Percentiles rank a stretch among this genome's conserved stretches.
Evolutionary conservation across 2,329 filamentous ascomycete species (phyloP).

Genomic region (Phialophora chinensis): DNA sequence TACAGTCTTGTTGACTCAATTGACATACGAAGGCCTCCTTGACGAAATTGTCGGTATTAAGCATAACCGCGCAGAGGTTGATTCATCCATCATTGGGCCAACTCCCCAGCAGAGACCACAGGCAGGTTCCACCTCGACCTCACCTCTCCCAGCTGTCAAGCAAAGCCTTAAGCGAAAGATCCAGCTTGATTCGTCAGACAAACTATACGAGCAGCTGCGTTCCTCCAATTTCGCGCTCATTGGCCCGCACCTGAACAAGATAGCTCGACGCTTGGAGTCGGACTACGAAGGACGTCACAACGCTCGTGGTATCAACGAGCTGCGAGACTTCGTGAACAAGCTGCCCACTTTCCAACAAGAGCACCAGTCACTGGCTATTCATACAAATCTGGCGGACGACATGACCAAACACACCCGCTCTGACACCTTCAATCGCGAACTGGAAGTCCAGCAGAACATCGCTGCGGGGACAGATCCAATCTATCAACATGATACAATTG

Average conservation of each 20-base stretch:
- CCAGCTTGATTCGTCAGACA: slow-evolving; percentile 84
- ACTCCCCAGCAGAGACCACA: slow-evolving; percentile 60
- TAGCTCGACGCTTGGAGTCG: slow-evolving; percentile 80
- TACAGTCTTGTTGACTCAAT: slow-evolving; percentile 86
- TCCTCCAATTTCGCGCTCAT: slow-evolving; percentile 96
- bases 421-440: slow-evolving; percentile 82
- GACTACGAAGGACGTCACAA: slow-evolving; percentile 89
- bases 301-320: slow-evolving; percentile 85
- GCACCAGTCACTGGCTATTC: slow-evolving; percentile 87
- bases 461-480: slow-evolving; percentile 88
- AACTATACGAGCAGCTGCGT: slow-evolving; percentile 83
- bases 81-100: slow-evolving; percentile 85
- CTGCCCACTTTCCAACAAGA: slow-evolving; percentile 91
- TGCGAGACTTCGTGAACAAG: slow-evolving; percentile 94
- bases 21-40: slow-evolving; percentile 95
- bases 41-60: slow-evolving; percentile 92
- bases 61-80: slow-evolving; percentile 90
- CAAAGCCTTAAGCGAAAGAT: slow-evolving; percentile 83
- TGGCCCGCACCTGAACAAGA: slow-evolving; percentile 84
- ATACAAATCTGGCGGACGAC: slow-evolving; percentile 90
- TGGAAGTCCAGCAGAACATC: slow-evolving; percentile 95
- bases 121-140: slow-evolving; percentile 62
- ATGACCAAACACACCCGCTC: slow-evolving; percentile 91
- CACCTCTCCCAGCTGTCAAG: slow-evolving; percentile 58
- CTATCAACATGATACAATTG: slow-evolving; percentile 86